These are phyloP conservation scores for Grosmannia huntii DNA, from an alignment of 2,329 filamentous ascomycete species.

Conservation along the genomic window DNA sequence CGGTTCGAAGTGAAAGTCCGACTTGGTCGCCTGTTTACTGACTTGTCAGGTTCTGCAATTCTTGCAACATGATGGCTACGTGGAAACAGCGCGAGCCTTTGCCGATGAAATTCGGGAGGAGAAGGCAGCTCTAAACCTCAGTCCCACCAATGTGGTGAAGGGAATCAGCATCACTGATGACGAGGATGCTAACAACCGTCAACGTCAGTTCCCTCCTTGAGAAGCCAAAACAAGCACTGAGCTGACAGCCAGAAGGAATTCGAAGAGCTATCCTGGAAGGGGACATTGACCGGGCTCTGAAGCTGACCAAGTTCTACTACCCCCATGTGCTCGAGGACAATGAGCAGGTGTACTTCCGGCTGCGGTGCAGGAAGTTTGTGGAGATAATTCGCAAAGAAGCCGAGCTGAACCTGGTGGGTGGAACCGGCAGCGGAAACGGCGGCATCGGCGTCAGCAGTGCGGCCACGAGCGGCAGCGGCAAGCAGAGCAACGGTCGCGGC, in stretches of 20 bases:
- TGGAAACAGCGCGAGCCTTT: slow-evolving; percentile 85
- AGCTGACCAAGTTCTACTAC: slow-evolving; percentile 66
- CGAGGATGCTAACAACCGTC: slow-evolving; percentile 72
- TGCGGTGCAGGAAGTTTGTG: slow-evolving; percentile 84
- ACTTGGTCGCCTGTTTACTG: not conserved
- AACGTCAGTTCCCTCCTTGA: slow-evolving; percentile 46
- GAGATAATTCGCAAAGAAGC: slow-evolving; percentile 77
- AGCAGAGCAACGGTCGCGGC: not conserved
- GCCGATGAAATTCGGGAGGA: slow-evolving; percentile 67
- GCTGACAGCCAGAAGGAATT: slow-evolving; percentile 46
- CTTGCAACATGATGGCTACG: slow-evolving; percentile 86
- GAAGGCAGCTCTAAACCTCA: slow-evolving; percentile 53
- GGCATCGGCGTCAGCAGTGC: not conserved
- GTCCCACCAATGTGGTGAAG: slow-evolving; percentile 36
- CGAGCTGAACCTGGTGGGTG: slow-evolving; percentile 42
- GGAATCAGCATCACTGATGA: slow-evolving; percentile 65
- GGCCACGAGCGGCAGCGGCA: not conserved
- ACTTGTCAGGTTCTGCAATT: slow-evolving; percentile 56
- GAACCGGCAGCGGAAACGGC: slow-evolving; percentile 32
- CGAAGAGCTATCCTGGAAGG: slow-evolving; percentile 78
- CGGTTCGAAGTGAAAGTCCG: not conserved
- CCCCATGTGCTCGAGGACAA: slow-evolving; percentile 68
- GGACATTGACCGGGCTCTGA: slow-evolving; percentile 82
- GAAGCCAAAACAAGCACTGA: not conserved
- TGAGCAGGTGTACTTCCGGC: slow-evolving; percentile 72